Conservation (phyloP, 768 basidiomycete genomes). For the Saitozyma podzolica region DNA sequence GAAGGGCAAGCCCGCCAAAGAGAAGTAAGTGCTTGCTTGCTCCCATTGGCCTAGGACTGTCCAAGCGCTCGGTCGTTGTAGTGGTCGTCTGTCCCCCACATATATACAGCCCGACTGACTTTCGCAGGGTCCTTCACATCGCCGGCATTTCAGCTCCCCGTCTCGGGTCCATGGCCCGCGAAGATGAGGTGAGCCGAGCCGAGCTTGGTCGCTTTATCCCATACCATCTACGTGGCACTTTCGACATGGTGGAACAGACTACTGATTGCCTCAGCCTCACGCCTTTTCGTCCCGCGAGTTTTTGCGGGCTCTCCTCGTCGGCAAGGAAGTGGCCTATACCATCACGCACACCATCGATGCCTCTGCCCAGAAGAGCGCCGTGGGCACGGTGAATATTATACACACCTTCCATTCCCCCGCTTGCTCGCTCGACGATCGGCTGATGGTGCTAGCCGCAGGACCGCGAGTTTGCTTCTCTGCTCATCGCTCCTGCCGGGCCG, state of each 20-base stretch:
- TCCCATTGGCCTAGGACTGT: no score
- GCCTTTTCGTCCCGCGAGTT: slow-evolving; percentile 93
- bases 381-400: neutral
- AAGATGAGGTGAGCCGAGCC: slow-evolving; percentile 72
- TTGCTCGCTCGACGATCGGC: neutral
- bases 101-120: no score
- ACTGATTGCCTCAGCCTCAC: slow-evolving; percentile 63
- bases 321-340: slow-evolving; percentile 83
- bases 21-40: slow-evolving; percentile 63
- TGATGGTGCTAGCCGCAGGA: slow-evolving; percentile 18
- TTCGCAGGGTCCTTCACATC: slow-evolving; percentile 77
- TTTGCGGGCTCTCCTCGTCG: slow-evolving; percentile 77
- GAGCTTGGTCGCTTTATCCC: neutral
- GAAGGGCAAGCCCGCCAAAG: slow-evolving; percentile 85
- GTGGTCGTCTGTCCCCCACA: no score
- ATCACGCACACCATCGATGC: slow-evolving; percentile 73
- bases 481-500: slow-evolving; percentile 47
- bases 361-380: slow-evolving; percentile 6
- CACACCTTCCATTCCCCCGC: no score
- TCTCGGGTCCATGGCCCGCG: slow-evolving; percentile 74
- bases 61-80: no score
- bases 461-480: slow-evolving; percentile 48
- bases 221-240: neutral
- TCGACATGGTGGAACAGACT: neutral
- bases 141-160: slow-evolving; percentile 83